Evolutionary conservation across 768 basidiomycete species (phyloP), one percentile per base, ranked within the genome.

Genomic region (Collybiopsis confluens): DNA sequence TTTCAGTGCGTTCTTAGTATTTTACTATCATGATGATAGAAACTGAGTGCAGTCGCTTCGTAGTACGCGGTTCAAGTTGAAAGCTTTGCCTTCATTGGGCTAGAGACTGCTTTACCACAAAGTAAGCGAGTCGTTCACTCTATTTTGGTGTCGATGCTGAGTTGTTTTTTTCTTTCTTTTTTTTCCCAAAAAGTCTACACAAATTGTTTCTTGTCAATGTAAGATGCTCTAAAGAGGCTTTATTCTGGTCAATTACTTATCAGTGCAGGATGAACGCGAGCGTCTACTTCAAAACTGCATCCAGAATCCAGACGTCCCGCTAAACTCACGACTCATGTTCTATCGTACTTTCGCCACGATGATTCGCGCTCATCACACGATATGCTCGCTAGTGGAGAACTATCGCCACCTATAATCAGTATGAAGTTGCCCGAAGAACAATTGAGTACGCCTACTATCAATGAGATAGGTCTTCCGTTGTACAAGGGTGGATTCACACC

Each of bases 381-480:
- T 33, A 40, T 16, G 5, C 6, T 50, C 35, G 3, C n/a, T 6
- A 9, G 26, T 8, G n/a, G 21, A 4, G n/a, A 48, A 27, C 13
- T 13, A n/a, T 33, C 26, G 37, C 10, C 13, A 9, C 26, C 41
- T 43, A 10, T 1, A 41, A 23, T 30, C 3, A 52, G 23, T 35
- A 6, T 24, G 1, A 52, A 41, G 38, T 9, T 41, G 2, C 11
- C 16, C 21, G 27, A 23, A 21, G 27, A 5, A 36, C 20, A 52
- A 8, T 10, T 5, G 24, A 41, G 42, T 21, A 18, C n/a, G 21
- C 41, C 38, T 4, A 52, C 50, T 15, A 52, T 52, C 26, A 52
- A 52, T 33, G 50, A 52, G 50, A 52, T 52, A 16, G 50, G 50
- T 26, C 50, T 52, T 28, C 50, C 50, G 4, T 42, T 52, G 33